Conservation (phyloP, 495 filamentous ascomycete genomes). For the Daldinia loculata region DNA sequence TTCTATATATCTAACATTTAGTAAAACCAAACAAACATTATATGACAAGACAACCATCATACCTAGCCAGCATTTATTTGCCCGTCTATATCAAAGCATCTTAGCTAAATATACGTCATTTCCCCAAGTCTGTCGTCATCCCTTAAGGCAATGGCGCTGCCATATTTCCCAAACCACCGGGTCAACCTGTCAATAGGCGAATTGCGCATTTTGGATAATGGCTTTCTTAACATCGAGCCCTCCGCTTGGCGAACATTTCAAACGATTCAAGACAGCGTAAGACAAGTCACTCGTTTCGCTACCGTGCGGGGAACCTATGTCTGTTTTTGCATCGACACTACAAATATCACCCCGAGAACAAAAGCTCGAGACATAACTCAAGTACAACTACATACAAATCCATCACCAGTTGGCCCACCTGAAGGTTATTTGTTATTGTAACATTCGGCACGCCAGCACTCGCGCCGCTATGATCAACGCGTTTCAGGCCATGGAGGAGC, state of each 20-base stretch:
- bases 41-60: background rate
- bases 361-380: conserved; percentile 10
- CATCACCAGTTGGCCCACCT: background rate
- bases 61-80: background rate
- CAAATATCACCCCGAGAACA: background rate
- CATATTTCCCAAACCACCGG: background rate
- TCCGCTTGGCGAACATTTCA: background rate
- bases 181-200: background rate
- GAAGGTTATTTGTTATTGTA: background rate
- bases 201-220: no score
- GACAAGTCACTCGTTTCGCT: background rate
- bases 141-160: background rate
- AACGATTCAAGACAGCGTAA: background rate
- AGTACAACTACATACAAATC: background rate
- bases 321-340: conserved; percentile 1
- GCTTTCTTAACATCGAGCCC: no score
- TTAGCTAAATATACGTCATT: background rate
- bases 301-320: background rate
- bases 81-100: background rate
- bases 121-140: background rate
- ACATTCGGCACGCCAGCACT: background rate
- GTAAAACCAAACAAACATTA: background rate
- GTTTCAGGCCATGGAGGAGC: background rate
- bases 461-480: background rate
- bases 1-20: background rate